phyloP scores from a whole-genome alignment of 805 yeast species.

The Hagleromyces aurorensis region DNA sequence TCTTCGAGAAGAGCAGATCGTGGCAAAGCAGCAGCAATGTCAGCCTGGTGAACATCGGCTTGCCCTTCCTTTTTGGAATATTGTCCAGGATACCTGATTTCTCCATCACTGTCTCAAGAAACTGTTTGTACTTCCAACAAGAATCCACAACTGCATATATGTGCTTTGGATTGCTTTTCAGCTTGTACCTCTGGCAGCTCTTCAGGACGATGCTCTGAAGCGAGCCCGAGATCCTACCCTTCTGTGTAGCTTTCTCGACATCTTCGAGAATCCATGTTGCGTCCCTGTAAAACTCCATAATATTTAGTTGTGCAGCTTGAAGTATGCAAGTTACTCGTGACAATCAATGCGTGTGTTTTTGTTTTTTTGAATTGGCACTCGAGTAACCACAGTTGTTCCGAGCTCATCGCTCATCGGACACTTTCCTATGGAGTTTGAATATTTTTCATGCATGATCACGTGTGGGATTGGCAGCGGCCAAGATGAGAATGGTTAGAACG shows the following conservation, averaged over 20 bases:
- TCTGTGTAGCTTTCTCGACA: slow-evolving; percentile 25
- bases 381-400: no score
- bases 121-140: slow-evolving; percentile 62
- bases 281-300: slow-evolving; percentile 35
- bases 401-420: no score
- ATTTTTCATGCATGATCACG: no score
- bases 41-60: slow-evolving; percentile 36
- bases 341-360: no score
- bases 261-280: slow-evolving; percentile 33
- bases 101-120: slow-evolving; percentile 53
- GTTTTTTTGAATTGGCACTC: no score
- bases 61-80: slow-evolving; percentile 38
- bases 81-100: slow-evolving; percentile 56
- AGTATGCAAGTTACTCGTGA: no score
- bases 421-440: no score
- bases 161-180: slow-evolving; percentile 71
- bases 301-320: no score
- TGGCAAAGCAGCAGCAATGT: slow-evolving; percentile 56
- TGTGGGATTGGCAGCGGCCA: no score
- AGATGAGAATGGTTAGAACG: no score
- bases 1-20: slow-evolving; percentile 66
- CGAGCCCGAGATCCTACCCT: slow-evolving; percentile 40
- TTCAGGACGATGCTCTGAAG: slow-evolving; percentile 46
- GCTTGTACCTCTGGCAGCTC: slow-evolving; percentile 38
- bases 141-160: slow-evolving; percentile 77